Base-by-base conservation (phyloP, 352 stramenopile genomes). In the Globisporangium radiosum region DNA sequence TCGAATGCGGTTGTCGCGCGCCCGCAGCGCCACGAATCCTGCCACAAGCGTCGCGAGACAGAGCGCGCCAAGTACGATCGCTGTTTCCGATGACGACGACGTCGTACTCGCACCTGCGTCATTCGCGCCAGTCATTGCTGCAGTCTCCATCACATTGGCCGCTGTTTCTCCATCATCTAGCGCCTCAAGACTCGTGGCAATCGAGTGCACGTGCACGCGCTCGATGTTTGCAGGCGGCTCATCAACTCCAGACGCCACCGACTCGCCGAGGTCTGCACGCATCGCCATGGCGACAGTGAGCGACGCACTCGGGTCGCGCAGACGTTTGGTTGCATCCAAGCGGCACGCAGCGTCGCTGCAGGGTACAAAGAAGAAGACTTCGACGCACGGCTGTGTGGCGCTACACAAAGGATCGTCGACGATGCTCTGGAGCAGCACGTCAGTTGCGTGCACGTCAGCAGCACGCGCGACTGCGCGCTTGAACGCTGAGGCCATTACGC, bases 1-100 rank as follows among this genome's bases (percentile, higher is more conserved):
- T 8, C 65, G 68, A n/a, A 74, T 69, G 3, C 64, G 60, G 7
- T 71, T 58, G 13, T 71, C 68, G 11, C 64, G 57, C 4, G 67
- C 57, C 36, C 62, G 54, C 25, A 74, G 33, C 50, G 68, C 38
- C 0, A 71, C 33, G 19, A 71, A 43, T 0, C 49, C 64, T 1
- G 59, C 57, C 4, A 58, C 61, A 4, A 74, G 57, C 4, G 57
- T 66, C 42, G 64, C 3, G 54, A 66, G 9, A 56, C 51, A 58
- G 19, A 54, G 48, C 6, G 58, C 63, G 5, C 47, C 57, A 10
- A 62, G 47, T n/a, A 49, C 39, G 8, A 57, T 33, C 4, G 5
- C 49, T 3, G n/a, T 8, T n/a, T n/a, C n/a, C n/a, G n/a, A n/a
- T n/a, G 36, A 14, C 39, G 52, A 53, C 25, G 36, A 36, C 7